A percentile compares a stretch with the other conserved stretches of the same genome.
Conservation (phyloP, 345 rosid species). For the Psidium guajava region DNA sequence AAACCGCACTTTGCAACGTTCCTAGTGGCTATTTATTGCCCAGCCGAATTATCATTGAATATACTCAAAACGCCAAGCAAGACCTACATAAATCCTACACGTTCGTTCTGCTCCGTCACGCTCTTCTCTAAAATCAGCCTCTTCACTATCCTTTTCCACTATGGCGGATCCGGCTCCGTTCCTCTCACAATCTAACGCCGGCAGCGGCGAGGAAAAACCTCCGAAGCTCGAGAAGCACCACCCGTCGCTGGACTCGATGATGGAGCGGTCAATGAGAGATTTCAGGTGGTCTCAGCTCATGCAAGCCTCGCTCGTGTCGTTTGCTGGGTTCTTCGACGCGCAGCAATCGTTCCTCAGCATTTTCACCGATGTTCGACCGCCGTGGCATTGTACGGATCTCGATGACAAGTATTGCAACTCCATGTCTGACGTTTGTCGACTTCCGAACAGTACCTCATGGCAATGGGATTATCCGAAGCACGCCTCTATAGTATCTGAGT, state of each 20-base stretch:
- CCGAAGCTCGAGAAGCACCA: not conserved
- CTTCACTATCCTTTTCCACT: not conserved
- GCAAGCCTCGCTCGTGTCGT: conserved; percentile 43
- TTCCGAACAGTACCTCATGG: conserved; percentile 35
- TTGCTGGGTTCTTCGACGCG: conserved; percentile 44
- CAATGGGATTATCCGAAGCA: conserved; percentile 27
- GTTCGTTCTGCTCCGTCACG: not conserved
- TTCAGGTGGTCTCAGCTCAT: conserved; percentile 26
- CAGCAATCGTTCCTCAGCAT: conserved; percentile 57
- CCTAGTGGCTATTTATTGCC: not conserved
- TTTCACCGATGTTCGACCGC: conserved; percentile 42
- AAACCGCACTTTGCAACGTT: not conserved
- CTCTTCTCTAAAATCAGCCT: not conserved
- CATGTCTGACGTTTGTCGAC: conserved; percentile 19
- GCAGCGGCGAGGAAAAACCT: not conserved
- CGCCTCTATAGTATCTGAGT: conserved; percentile 40
- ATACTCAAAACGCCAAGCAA: not conserved
- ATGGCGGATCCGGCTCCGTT: not conserved
- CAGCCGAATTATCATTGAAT: not conserved
- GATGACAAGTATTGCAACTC: conserved; percentile 5
- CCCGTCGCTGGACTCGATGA: conserved; percentile 22
- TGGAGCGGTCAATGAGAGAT: conserved; percentile 25
- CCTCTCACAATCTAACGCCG: not conserved
- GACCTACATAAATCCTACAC: not conserved
- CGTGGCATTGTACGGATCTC: conserved; percentile 36